Conservation (phyloP, 306 rosid genomes). For the Arachis stenosperma region DNA sequence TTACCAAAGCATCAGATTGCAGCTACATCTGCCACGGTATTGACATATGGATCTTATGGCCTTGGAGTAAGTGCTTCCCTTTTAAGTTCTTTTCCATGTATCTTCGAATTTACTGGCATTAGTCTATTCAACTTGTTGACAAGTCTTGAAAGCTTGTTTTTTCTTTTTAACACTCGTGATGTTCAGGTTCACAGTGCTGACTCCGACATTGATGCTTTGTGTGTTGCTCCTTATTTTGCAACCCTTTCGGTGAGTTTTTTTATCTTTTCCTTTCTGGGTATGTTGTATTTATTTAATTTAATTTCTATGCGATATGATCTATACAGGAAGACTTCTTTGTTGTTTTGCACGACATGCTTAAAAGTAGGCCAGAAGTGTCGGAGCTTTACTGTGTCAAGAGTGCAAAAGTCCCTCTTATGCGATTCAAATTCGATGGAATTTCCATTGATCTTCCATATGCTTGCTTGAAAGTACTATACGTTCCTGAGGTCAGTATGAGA, state of each 20-base stretch:
- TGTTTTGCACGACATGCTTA: conserved; percentile 47
- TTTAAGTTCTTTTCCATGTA: neutral
- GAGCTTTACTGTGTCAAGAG: conserved; percentile 50
- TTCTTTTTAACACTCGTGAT: conserved; percentile 13
- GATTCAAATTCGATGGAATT: conserved; percentile 53
- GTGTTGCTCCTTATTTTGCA: conserved; percentile 53
- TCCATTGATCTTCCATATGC: conserved; percentile 56
- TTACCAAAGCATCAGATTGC: conserved; percentile 40
- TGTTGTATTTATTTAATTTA: conserved; percentile 11
- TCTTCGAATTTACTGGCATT: conserved; percentile 2
- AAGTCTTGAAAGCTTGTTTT: neutral
- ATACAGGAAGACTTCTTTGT: conserved; percentile 56
- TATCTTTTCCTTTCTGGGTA: conserved; percentile 16
- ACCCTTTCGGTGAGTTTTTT: too few species aligned
- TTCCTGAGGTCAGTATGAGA: conserved; percentile 52
- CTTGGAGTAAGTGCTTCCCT: conserved; percentile 48
- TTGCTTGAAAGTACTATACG: conserved; percentile 43
- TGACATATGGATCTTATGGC: conserved; percentile 61
- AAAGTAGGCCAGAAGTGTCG: conserved; percentile 48
- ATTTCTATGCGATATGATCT: conserved; percentile 14
- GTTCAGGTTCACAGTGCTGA: conserved; percentile 51
- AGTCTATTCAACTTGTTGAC: conserved; percentile 1
- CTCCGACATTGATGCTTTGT: conserved; percentile 59
- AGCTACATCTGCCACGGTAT: conserved; percentile 44
- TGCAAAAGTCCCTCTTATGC: conserved; percentile 58